Evolutionary conservation across 192 early-diverging fungal species (phyloP).

Genomic region (Rhizoclosmatium sp.): DNA sequence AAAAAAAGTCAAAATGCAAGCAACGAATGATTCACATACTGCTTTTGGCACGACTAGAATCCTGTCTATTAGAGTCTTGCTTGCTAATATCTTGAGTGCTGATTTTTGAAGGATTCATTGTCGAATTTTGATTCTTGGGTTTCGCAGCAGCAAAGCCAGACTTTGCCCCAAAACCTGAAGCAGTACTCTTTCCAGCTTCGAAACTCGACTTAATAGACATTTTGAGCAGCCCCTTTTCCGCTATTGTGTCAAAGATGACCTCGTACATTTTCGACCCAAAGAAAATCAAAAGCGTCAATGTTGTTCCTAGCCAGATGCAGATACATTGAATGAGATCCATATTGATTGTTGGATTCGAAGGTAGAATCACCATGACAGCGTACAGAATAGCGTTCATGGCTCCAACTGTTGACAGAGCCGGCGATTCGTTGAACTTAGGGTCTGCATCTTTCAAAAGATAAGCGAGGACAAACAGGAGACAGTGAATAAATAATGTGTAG

Average conservation of each 20-base stretch:
- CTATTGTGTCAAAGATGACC: background rate
- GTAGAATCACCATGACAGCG: background rate
- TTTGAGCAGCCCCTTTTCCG: background rate
- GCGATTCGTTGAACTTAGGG: constrained; percentile 6
- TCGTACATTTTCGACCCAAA: constrained; percentile 9
- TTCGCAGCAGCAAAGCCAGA: background rate
- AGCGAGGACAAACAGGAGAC: background rate
- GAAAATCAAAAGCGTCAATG: background rate
- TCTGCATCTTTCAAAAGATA: constrained; percentile 12
- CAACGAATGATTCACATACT: no score
- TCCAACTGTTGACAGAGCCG: background rate
- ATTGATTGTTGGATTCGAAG: background rate
- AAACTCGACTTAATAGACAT: background rate
- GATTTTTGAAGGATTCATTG: no score
- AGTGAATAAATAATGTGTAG: background rate
- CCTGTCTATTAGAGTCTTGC: no score
- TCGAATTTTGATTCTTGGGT: no score
- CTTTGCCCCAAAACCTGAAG: background rate
- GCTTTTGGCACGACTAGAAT: no score
- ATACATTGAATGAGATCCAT: background rate
- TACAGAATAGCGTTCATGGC: background rate
- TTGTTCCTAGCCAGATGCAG: background rate
- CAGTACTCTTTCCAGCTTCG: background rate
- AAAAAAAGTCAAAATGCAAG: no score
- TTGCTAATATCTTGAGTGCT: no score